A percentile compares a stretch with the other conserved stretches of the same genome.
Evolutionary conservation across 2,329 filamentous ascomycete genomes (phyloP).

Genomic region (Aspergillus costaricaensis): DNA sequence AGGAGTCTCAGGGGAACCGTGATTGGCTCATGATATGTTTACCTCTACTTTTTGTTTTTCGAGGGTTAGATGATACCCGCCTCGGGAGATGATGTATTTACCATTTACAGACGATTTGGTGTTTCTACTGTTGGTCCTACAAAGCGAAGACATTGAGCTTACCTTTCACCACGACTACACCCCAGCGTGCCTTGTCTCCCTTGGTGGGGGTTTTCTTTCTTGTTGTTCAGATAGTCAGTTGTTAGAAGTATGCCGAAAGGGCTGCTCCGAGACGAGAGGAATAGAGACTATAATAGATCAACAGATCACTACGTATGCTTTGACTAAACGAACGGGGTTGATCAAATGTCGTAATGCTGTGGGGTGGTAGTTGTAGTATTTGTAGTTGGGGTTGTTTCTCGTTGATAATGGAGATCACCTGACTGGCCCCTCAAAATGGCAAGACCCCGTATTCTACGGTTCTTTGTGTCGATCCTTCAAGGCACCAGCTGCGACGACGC

Average conservation of each 20-base stretch:
- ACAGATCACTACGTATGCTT: not conserved
- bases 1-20: constrained; percentile 13
- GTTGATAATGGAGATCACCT: not conserved
- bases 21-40: not conserved
- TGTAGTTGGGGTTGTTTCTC: too few relatives aligned
- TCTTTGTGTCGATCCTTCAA: too few relatives aligned
- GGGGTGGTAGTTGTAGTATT: too few relatives aligned
- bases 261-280: not conserved
- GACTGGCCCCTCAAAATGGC: not conserved
- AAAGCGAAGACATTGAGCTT: not conserved
- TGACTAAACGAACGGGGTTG: too few relatives aligned
- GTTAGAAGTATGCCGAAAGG: not conserved
- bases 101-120: constrained; percentile 16
- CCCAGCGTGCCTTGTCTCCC: not conserved
- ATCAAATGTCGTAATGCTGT: too few relatives aligned
- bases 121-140: not conserved
- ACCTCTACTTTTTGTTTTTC: constrained; percentile 7
- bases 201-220: not conserved
- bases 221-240: not conserved
- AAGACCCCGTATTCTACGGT: not conserved
- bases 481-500: too few relatives aligned
- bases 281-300: not conserved
- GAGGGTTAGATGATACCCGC: constrained; percentile 21
- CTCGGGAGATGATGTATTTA: constrained; percentile 21
- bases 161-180: not conserved